Evolutionary conservation across 371 early-diverging fungal genomes (phyloP), one percentile per base, ranked within the genome.

Genomic region (Lichtheimia corymbifera): DNA sequence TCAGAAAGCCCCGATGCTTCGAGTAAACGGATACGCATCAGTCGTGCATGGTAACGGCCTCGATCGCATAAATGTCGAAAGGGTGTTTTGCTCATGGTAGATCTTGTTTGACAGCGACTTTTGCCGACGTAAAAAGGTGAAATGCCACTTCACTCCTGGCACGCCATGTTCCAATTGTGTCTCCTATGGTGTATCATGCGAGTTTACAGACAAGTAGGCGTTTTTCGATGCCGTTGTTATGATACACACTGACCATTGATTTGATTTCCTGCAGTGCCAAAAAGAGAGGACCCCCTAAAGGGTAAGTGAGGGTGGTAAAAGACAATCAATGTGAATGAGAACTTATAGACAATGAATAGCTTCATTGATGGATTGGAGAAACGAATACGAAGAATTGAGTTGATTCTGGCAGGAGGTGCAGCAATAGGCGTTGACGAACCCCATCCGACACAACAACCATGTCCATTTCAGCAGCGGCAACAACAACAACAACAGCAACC

Each of bases 331-430:
- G 9, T n/a, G 7, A 1, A 60, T 12, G 14, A 30, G 1, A 22
- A 2, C 22, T 22, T 22, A 27, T 3, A 7, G 15, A 40, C 27
- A 27, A 44, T 25, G n/a, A 27, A n/a, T 52, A 72, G 79, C 11
- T 77, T 76, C 49, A 73, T 80, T 22, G 80, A 77, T 50, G 75
- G 76, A 18, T 61, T 80, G 27, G 80, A 80, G 59, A 74, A 75
- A 43, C 67, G 80, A 41, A 74, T 80, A 24, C 59, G 68, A 59
- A 70, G 62, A 17, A 74, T 80, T 9, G 80, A 80, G 61, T 40
- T 25, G 5, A 43, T 53, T 4, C 42, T 63, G 24, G 44, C 25
- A 28, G 45, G 11, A n/a, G 14, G 18, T 50, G 41, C 24, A 45
- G 44, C 17, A 45, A n/a, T 3, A 24, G 22, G 22, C 1, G 2